Base-by-base conservation (phyloP, 2,329 filamentous ascomycete genomes). In the Nemania bipapillata region DNA sequence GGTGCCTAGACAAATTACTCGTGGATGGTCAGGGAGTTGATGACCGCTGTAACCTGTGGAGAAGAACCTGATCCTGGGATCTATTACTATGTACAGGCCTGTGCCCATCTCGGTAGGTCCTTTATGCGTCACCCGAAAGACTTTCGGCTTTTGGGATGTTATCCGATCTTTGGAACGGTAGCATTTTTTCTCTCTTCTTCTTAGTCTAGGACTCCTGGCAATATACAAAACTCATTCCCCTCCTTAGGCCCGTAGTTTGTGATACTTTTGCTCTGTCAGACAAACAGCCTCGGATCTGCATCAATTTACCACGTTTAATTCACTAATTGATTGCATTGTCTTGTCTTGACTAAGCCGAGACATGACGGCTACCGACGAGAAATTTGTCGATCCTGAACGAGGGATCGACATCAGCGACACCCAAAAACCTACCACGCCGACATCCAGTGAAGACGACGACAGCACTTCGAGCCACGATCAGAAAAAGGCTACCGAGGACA, bases 341-440 rank as follows among this genome's bases (percentile, higher is more conserved):
- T 35, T 50, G 40, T 56, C 49, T 35, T 12, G 15, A 11, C 40
- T 15, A 1, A 42, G 42, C 5, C 49, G 45, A 63, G 53, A 66
- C 49, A 71, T 71, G 69, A 37, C 67, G 45, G 26, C n/a, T 28
- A 35, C 47, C 20, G 68, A 70, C 45, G 65, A 68, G 22, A 72
- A 70, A 61, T 47, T 60, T 22, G 55, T 54, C 42, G 70, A 72
- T 57, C 58, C 57, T 35, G 68, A 72, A 59, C 61, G 68, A 63
- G 65, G 61, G 37, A 57, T 60, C 26, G 68, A 55, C 58, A 37
- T 55, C 32, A 20, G 24, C 7, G 35, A 24, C 32, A 35, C 61
- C 12, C 50, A 66, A 30, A 66, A 66, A 52, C 37, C 47, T 9
- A 24, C 15, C 15, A 65, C 62, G 22, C 40, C 52, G 5, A 66